Evolutionary conservation across 345 rosid genomes (phyloP).

Genomic region (Populus ilicifolia): DNA sequence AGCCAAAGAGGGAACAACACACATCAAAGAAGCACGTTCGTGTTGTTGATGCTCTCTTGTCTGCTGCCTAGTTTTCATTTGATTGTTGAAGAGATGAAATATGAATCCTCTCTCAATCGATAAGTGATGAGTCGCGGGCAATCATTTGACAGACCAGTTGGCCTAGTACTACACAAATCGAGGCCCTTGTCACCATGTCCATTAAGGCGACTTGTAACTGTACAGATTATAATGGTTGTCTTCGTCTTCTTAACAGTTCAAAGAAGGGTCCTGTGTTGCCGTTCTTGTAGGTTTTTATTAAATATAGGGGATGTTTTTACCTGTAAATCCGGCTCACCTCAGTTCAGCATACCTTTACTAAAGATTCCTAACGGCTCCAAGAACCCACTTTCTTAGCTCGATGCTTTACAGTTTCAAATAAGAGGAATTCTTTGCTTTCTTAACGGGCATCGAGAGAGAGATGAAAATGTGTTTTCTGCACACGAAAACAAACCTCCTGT

Average conservation of each 20-base stretch:
- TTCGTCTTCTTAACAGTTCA: background rate
- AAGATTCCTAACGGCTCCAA: background rate
- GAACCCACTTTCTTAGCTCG: background rate
- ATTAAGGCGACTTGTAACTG: background rate
- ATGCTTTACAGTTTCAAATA: background rate
- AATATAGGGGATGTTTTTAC: no score
- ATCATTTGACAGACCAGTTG: background rate
- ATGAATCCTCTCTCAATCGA: background rate
- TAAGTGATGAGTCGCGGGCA: background rate
- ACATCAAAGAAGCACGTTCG: background rate
- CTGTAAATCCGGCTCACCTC: background rate
- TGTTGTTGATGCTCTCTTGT: background rate
- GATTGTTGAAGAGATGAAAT: background rate
- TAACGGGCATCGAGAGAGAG: background rate
- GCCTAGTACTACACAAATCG: background rate
- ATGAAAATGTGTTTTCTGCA: background rate
- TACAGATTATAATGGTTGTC: background rate
- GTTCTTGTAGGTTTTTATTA: no score
- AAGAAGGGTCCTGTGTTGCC: background rate
- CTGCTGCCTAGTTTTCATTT: background rate
- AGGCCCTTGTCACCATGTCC: background rate
- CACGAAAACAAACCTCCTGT: background rate
- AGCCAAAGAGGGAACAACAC: background rate
- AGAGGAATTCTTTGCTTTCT: background rate
- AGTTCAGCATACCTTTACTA: background rate